Base-by-base conservation (phyloP, 2,329 filamentous ascomycete species). In the Diplodia intermedia region DNA sequence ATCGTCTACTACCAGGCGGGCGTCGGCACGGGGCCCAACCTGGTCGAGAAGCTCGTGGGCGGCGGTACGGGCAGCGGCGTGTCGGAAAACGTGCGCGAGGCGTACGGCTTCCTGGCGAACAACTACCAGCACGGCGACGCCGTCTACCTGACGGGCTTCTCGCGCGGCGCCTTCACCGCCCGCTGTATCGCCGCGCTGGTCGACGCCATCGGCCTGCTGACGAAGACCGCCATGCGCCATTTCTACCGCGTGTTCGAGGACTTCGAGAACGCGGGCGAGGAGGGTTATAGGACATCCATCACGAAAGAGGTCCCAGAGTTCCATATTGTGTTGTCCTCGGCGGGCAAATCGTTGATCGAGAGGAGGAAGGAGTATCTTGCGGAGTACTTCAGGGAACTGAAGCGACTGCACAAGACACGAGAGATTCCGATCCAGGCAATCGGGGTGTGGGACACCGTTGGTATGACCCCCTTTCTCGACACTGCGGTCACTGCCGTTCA, bases 61-160 rank as follows among this genome's bases (percentile, higher is more conserved):
- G 73, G 73, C n/a, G 70, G 61, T n/a, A 71, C 70, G 15, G 73
- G 73, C 6, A 67, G 62, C 8, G 79, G 79, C 2, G 70, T 81
- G 6, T 72, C 72, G 12, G 78, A 78, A 69, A 78, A 90, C 68
- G 83, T 90, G 65, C 84, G 86, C 14, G 87, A 89, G 74, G 85
- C 86, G 1, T 90, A 90, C 73, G 82, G 84, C 4, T 90, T 89
- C 72, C 79, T 89, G 2, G 88, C 86, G 66, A 83, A 85, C 71
- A 90, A 89, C 76, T 89, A 89, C 72, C 81, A 82, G 66, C 82
- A 84, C 65, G 85, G 85, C 2, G 86, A 88, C 69, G 50, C 14
- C 83, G 87, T 70, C 86, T 88, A 57, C 77, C 86, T 56, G 61
- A 67, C 70, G 67, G 86, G 86, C 3, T 88, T 86, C 78, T 88